phyloP scores from a whole-genome alignment of 495 filamentous ascomycete species.

The Penicillium cataractarum region DNA sequence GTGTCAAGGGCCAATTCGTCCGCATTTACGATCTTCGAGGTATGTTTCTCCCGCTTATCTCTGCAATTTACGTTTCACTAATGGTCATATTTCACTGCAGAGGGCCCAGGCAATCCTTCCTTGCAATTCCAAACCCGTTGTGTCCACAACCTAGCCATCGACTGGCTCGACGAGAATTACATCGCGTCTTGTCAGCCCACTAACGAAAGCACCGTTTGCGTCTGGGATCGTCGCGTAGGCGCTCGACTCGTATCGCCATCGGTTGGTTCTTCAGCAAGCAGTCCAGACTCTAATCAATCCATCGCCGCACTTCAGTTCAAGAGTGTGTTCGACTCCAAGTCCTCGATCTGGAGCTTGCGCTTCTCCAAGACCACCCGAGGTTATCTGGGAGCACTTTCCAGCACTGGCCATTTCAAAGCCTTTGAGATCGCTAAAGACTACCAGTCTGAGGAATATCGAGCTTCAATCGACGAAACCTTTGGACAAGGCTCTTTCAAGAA shows the following conservation, averaged over 20 bases:
- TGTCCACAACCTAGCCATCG: slow-evolving; percentile 88
- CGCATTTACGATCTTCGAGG: slow-evolving; percentile 90
- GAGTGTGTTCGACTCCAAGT: slow-evolving; percentile 61
- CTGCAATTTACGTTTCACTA: slow-evolving; percentile 11
- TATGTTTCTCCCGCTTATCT: slow-evolving; percentile 39
- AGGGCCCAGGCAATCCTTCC: slow-evolving; percentile 57
- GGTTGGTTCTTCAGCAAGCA: slow-evolving; percentile 40
- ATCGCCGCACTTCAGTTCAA: slow-evolving; percentile 67
- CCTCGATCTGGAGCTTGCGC: slow-evolving; percentile 74
- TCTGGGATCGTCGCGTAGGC: slow-evolving; percentile 86
- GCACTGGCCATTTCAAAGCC: slow-evolving; percentile 75
- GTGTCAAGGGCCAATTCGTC: slow-evolving; percentile 82
- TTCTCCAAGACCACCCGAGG: slow-evolving; percentile 77
- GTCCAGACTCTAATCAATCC: slow-evolving; percentile 38
- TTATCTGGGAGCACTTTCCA: slow-evolving; percentile 75
- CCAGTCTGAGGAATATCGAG: slow-evolving; percentile 42
- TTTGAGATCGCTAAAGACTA: slow-evolving; percentile 70
- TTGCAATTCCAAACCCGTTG: slow-evolving; percentile 76
- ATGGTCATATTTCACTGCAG: slow-evolving; percentile 26
- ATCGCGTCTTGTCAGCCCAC: slow-evolving; percentile 83
- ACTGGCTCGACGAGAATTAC: slow-evolving; percentile 89
- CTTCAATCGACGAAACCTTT: slow-evolving; percentile 44
- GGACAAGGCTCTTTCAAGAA: slow-evolving; percentile 45
- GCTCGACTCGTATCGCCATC: slow-evolving; percentile 48
- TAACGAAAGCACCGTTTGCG: slow-evolving; percentile 69